Conservation (phyloP, 257 asterid species). For the Solanum boliviense region DNA sequence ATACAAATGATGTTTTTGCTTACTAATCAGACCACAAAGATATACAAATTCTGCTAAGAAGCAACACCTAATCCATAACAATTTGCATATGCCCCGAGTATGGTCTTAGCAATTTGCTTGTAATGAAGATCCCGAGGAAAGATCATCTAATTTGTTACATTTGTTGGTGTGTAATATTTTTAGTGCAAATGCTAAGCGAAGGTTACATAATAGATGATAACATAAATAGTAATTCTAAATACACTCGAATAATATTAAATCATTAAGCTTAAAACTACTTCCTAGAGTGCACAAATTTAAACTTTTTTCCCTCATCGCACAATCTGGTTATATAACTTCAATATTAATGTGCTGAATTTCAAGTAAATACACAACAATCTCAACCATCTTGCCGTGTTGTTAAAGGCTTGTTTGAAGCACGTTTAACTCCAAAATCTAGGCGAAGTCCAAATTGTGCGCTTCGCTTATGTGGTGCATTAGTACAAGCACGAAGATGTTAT, state of each 20-base stretch:
- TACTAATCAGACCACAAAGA: background rate
- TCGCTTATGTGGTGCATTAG: background rate
- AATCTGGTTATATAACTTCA: background rate
- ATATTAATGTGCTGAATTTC: background rate
- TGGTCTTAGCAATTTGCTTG: background rate
- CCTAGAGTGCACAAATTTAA: background rate
- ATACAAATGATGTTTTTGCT: background rate
- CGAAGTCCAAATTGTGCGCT: background rate
- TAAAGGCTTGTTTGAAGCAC: background rate
- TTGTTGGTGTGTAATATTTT: background rate
- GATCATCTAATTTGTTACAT: background rate
- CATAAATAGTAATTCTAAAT: background rate
- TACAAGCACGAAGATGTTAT: background rate
- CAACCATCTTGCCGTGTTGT: background rate
- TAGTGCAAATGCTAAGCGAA: background rate
- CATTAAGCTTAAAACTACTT: background rate
- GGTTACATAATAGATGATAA: background rate
- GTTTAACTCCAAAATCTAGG: background rate
- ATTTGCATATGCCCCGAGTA: background rate
- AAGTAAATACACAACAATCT: background rate
- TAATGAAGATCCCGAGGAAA: background rate
- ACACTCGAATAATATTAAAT: background rate
- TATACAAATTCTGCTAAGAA: background rate
- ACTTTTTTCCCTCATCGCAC: background rate
- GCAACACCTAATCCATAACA: background rate